Evolutionary conservation across 2,329 filamentous ascomycete genomes (phyloP), one percentile per base, ranked within the genome.

Genomic region (Monilinia laxa): DNA sequence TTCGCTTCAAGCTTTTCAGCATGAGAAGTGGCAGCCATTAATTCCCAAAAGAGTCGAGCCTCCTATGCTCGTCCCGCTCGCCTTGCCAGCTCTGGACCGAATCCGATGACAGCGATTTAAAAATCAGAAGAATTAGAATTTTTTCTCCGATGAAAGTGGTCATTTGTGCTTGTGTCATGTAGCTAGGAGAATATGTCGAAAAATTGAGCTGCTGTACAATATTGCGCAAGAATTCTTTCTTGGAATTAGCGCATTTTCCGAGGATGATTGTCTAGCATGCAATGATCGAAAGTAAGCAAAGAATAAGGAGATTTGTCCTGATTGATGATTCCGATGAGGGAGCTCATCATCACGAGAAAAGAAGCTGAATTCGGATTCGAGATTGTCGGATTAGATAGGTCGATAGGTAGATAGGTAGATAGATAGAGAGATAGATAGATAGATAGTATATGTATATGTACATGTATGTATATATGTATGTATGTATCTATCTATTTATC

Each of bases 111-210:
- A 55, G 25, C 42, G 57, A 59, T 35, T 2, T 4, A 23, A 49
- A 42, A 35, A 47, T 28, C 23, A 42, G 60, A 56, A 47, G 52
- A n/a, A 20, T n/a, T 28, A 45, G 5, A 35, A 23, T 12, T 45
- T 38, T 64, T 64, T 47, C 38, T 56, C 49, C 51, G 62, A 57
- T 18, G 45, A 23, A 45, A 25, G 7, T 58, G 45, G 42, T 53
- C 40, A 64, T 64, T 58, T 55, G 62, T 64, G 52, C 53, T 65
- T 40, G 63, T 42, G 63, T 42, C 38, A 60, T 60, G 57, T 60
- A 28, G 40, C 62, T 47, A 65, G 63, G 63, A 65, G 55, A 65
- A 65, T 65, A 60, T 60, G 58, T 60, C 28, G 56, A 65, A 60
- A 54, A 54, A 62, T 52, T 20, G 54, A 51, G 31, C 54, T 60